Evolutionary conservation across 495 filamentous ascomycete genomes (phyloP).

Genomic region (Hypoxylon crocopeplum): DNA sequence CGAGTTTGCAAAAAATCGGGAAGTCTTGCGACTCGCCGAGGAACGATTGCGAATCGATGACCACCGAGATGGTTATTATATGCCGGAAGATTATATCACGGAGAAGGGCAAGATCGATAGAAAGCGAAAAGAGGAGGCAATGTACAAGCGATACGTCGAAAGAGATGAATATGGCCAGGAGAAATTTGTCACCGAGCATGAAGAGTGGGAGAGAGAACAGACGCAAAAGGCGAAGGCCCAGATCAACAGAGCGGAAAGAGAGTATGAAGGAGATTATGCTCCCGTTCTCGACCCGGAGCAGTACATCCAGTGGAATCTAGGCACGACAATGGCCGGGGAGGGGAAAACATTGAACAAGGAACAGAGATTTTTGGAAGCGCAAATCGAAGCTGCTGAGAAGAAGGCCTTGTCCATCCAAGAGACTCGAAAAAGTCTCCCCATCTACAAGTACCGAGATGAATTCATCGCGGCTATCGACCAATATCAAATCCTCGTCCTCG

Average conservation of each 20-base stretch:
- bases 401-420: conserved; percentile 87
- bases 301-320: conserved; percentile 85
- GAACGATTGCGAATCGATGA: conserved; percentile 90
- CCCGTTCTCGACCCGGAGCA: conserved; percentile 92
- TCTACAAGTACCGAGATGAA: conserved; percentile 80
- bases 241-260: conserved; percentile 72
- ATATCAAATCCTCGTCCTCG: conserved; percentile 81
- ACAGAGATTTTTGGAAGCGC: conserved; percentile 75
- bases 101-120: conserved; percentile 90
- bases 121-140: conserved; percentile 87
- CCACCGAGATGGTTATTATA: conserved; percentile 88
- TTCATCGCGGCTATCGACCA: conserved; percentile 75
- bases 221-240: conserved; percentile 88
- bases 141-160: conserved; percentile 91
- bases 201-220: conserved; percentile 95
- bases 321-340: conserved; percentile 72
- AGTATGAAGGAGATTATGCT: conserved; percentile 90
- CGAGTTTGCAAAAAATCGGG: conserved; percentile 89
- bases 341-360: conserved; percentile 72
- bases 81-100: conserved; percentile 94
- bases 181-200: conserved; percentile 89
- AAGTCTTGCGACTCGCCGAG: conserved; percentile 86
- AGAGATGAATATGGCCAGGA: conserved; percentile 87
- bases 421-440: conserved; percentile 87
- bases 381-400: conserved; percentile 86